Conservation (phyloP, 2,329 filamentous ascomycete genomes). For the Myriosclerotinia scirpicola region DNA sequence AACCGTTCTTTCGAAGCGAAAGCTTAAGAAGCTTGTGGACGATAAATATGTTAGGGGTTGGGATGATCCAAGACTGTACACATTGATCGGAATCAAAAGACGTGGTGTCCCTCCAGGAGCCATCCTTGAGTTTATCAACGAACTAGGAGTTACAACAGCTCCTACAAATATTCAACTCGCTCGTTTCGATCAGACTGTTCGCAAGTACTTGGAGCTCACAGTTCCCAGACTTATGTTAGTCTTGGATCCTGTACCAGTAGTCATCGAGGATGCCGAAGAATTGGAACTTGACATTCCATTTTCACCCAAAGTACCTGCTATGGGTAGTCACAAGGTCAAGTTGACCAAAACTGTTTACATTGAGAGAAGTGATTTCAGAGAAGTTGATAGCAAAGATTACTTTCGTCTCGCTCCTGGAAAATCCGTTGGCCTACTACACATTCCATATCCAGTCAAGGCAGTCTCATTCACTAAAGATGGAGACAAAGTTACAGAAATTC, state of each 20-base stretch:
- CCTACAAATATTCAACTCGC: slow-evolving; percentile 75
- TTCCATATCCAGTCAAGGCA: slow-evolving; percentile 67
- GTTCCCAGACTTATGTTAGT: slow-evolving; percentile 89
- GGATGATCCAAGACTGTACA: slow-evolving; percentile 91
- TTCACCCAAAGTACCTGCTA: slow-evolving; percentile 73
- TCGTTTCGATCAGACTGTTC: slow-evolving; percentile 82
- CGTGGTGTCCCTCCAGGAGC: slow-evolving; percentile 86
- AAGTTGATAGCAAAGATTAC: slow-evolving; percentile 69
- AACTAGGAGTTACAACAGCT: slow-evolving; percentile 85
- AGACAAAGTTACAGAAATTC: slow-evolving; percentile 63
- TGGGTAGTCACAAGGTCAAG: slow-evolving; percentile 59
- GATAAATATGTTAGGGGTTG: slow-evolving; percentile 78
- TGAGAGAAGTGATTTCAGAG: slow-evolving; percentile 75
- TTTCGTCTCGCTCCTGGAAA: slow-evolving; percentile 77
- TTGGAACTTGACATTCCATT: slow-evolving; percentile 73
- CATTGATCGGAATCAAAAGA: slow-evolving; percentile 77
- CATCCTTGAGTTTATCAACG: slow-evolving; percentile 85
- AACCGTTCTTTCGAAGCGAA: slow-evolving; percentile 84
- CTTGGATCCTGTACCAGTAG: slow-evolving; percentile 78
- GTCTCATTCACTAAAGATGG: slow-evolving; percentile 66
- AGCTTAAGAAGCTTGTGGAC: slow-evolving; percentile 76
- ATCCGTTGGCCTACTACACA: slow-evolving; percentile 70
- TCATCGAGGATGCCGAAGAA: slow-evolving; percentile 76
- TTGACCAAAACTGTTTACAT: slow-evolving; percentile 84
- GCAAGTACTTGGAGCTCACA: slow-evolving; percentile 81